These are phyloP conservation scores for Megacollybia platyphylla DNA, from an alignment of 1,284 basidiomycete species.

Conservation along the genomic window DNA sequence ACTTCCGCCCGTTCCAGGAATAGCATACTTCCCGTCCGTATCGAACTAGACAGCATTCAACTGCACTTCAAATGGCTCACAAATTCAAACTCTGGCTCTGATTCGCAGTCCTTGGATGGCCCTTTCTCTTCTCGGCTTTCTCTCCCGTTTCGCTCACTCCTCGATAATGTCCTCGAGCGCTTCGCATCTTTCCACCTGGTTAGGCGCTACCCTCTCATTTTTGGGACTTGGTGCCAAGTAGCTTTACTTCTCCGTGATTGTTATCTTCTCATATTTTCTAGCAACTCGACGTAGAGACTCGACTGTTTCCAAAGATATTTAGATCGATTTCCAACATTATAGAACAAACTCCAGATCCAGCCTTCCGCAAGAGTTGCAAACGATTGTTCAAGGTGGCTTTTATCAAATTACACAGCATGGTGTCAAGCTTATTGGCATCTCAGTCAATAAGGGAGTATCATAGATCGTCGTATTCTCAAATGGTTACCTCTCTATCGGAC, in stretches of 20 bases:
- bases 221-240: constrained; percentile 55
- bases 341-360: constrained; percentile 32
- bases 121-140: constrained; percentile 38
- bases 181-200: constrained; percentile 47
- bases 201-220: constrained; percentile 63
- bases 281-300: constrained; percentile 43
- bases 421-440: constrained; percentile 7
- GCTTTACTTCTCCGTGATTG: not conserved
- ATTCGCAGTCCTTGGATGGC: not conserved
- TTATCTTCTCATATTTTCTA: constrained; percentile 13
- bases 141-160: constrained; percentile 34
- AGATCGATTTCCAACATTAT: constrained; percentile 38
- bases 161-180: constrained; percentile 39
- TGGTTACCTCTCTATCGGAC: constrained; percentile 12
- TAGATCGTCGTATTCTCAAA: constrained; percentile 6
- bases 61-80: constrained; percentile 40
- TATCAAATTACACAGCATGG: not conserved
- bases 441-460: constrained; percentile 6
- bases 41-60: constrained; percentile 33
- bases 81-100: constrained; percentile 5
- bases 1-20: constrained; percentile 25
- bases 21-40: constrained; percentile 18
- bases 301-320: constrained; percentile 35
- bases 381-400: constrained; percentile 34
- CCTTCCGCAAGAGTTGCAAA: constrained; percentile 29